phyloP scores from a whole-genome alignment of 371 early-diverging fungal genomes.

The Funneliformis caledonium region DNA sequence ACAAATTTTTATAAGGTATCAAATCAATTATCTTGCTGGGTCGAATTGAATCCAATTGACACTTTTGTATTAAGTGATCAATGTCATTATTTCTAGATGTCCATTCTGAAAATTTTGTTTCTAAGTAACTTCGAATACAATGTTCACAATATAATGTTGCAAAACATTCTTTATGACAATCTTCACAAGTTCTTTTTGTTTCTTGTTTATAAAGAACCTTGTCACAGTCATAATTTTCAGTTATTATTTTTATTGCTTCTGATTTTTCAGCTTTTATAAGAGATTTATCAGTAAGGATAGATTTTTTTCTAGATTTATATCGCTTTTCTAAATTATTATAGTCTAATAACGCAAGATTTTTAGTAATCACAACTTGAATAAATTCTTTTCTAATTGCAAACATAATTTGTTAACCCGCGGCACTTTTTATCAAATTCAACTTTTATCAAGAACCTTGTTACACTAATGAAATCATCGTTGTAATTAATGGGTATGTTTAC shows the following conservation, averaged over 20 bases:
- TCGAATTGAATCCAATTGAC: background rate
- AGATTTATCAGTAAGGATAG: background rate
- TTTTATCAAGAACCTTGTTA: too few relatives aligned
- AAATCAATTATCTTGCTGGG: constrained; percentile 3
- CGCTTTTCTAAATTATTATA: too few relatives aligned
- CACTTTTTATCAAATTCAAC: too few relatives aligned
- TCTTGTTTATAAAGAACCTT: background rate
- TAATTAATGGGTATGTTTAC: too few relatives aligned
- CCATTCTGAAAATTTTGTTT: background rate
- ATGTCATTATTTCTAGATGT: background rate
- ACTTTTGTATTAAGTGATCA: background rate
- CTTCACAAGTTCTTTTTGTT: background rate
- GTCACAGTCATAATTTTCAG: background rate
- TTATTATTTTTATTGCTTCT: too few relatives aligned
- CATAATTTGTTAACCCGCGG: too few relatives aligned
- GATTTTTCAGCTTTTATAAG: background rate
- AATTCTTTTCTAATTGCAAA: too few relatives aligned
- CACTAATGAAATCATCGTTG: too few relatives aligned
- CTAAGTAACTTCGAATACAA: background rate
- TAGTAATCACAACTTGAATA: too few relatives aligned
- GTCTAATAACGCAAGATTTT: too few relatives aligned
- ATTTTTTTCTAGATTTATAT: too few relatives aligned
- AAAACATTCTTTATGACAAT: background rate
- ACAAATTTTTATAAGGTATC: constrained; percentile 3
- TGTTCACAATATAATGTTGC: constrained; percentile 1